A percentile compares a stretch with the other conserved stretches of the same genome.
Conservation (phyloP, 2,329 filamentous ascomycete genomes). For the Domatiomyces globalis region DNA sequence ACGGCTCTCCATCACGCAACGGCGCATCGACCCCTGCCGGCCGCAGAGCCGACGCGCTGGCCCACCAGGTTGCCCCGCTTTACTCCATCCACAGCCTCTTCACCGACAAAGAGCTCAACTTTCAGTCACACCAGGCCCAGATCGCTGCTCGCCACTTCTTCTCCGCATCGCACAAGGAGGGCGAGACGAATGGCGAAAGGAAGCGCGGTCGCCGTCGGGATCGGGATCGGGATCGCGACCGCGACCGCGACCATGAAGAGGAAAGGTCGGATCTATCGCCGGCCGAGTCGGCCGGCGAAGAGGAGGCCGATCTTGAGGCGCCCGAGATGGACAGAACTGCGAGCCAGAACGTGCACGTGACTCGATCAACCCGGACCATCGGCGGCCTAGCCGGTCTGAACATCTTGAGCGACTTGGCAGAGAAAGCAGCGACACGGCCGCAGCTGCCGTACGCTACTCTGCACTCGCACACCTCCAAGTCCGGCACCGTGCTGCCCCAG, state of each 20-base stretch:
- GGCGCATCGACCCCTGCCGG: constrained; percentile 35
- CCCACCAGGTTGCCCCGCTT: constrained; percentile 43
- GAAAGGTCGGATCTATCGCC: constrained; percentile 26
- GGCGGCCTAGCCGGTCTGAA: constrained; percentile 37
- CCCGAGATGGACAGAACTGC: constrained; percentile 48
- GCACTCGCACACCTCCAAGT: constrained; percentile 31
- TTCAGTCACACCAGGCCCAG: constrained; percentile 48
- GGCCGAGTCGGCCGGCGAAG: constrained; percentile 30
- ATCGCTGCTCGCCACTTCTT: constrained; percentile 45
- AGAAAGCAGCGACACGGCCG: constrained; percentile 32
- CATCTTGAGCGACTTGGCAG: constrained; percentile 42
- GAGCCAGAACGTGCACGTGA: constrained; percentile 43
- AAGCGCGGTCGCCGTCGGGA: constrained; percentile 24
- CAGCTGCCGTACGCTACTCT: constrained; percentile 34
- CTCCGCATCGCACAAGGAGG: constrained; percentile 35
- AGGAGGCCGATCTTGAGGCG: constrained; percentile 28
- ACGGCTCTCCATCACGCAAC: constrained; percentile 43
- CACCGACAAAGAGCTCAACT: constrained; percentile 51
- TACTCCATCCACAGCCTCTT: constrained; percentile 52
- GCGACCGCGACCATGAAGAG: constrained; percentile 24
- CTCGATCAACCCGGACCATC: constrained; percentile 37
- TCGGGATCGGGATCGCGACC: not conserved
- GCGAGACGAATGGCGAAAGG: constrained; percentile 12
- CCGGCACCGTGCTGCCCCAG: constrained; percentile 25
- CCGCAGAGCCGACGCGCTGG: constrained; percentile 39